These are phyloP conservation scores for Protomyces gravidus DNA, from an alignment of 1,139 yeast species.

Conservation along the genomic window DNA sequence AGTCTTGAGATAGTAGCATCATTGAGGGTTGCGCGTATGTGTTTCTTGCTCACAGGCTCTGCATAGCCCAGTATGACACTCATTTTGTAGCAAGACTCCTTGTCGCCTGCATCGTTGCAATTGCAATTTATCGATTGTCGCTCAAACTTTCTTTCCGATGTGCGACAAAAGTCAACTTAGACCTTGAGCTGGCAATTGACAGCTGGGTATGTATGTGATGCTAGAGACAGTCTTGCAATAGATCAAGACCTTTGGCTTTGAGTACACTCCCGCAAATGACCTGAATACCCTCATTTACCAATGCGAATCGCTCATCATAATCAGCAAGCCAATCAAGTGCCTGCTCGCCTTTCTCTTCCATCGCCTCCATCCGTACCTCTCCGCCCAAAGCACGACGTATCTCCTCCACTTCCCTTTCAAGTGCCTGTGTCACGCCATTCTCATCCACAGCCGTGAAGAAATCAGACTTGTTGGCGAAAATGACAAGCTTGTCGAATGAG, in stretches of 20 bases:
- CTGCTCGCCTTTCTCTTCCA: conserved; percentile 4
- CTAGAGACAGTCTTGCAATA: conserved; percentile 15
- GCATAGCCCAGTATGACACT: conserved; percentile 19
- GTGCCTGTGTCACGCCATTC: conserved; percentile 7
- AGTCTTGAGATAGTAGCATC: conserved; percentile 21
- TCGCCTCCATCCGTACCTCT: conserved; percentile 11
- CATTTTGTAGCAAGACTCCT: background rate
- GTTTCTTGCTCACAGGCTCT: conserved; percentile 14
- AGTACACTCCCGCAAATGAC: conserved; percentile 14
- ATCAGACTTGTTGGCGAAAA: conserved; percentile 24
- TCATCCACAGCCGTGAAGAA: conserved; percentile 18
- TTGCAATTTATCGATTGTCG: no score
- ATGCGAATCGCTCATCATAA: conserved; percentile 3
- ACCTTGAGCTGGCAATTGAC: no score
- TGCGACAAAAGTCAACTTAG: no score
- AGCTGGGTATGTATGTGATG: no score
- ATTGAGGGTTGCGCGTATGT: conserved; percentile 3
- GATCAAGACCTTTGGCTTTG: conserved; percentile 6
- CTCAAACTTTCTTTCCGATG: background rate
- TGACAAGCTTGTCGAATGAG: background rate
- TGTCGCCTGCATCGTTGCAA: no score
- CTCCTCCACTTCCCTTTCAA: conserved; percentile 6
- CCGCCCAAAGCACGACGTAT: conserved; percentile 10
- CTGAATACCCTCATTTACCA: conserved; percentile 6
- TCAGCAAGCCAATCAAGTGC: conserved; percentile 21